These are phyloP conservation scores for Zasmidium angulare DNA, from an alignment of 2,329 filamentous ascomycete genomes.

Conservation along the genomic window DNA sequence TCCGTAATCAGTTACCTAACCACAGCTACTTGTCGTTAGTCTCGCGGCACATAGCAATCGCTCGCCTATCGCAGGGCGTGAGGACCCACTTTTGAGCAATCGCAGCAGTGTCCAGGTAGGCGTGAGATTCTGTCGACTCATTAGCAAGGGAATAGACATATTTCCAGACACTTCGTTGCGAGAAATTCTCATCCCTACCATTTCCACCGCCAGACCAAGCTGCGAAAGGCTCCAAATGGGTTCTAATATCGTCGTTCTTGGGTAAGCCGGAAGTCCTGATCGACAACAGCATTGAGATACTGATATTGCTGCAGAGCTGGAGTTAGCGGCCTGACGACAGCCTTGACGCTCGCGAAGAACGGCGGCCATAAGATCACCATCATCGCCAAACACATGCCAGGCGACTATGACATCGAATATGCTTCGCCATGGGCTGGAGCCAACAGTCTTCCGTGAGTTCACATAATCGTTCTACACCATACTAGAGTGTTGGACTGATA, in stretches of 20 bases:
- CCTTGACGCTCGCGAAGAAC: constrained; percentile 60
- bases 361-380: constrained; percentile 63
- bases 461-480: neutral
- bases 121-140: too few relatives aligned
- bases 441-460: constrained; percentile 63
- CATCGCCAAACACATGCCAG: constrained; percentile 85
- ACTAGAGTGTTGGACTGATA: neutral
- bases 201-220: too few relatives aligned
- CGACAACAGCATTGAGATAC: neutral
- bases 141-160: too few relatives aligned
- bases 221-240: too few relatives aligned
- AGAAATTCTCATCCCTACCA: too few relatives aligned
- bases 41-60: neutral
- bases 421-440: constrained; percentile 87
- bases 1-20: neutral
- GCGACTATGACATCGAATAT: constrained; percentile 89
- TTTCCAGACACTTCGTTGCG: too few relatives aligned
- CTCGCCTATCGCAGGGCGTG: neutral
- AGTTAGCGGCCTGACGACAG: constrained; percentile 65
- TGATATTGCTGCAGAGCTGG: constrained; percentile 48
- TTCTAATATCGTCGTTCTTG: constrained; percentile 49
- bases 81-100: too few relatives aligned
- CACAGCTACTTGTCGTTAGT: neutral
- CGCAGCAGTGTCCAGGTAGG: too few relatives aligned
- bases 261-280: constrained; percentile 36